Percentiles rank a stretch among this genome's conserved stretches.
Conservation (phyloP, 108 stramenopile genomes). For the Discostella stelligeroides region DNA sequence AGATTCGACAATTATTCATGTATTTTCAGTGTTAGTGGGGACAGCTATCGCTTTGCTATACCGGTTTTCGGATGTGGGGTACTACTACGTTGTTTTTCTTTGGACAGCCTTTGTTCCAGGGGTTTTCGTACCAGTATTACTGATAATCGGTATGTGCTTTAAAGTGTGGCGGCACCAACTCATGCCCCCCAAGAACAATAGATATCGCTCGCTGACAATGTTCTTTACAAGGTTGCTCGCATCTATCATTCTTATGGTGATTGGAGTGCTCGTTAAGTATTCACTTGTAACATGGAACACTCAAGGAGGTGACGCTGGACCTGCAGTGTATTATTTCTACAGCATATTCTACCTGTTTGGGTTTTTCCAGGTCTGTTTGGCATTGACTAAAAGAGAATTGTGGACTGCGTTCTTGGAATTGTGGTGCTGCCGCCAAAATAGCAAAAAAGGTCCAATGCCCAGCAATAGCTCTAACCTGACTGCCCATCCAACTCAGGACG, state of each 20-base stretch:
- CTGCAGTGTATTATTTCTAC: too few species aligned
- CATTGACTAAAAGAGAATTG: slow-evolving; percentile 31
- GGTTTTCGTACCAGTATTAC: slow-evolving; percentile 15
- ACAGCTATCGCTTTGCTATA: too few species aligned
- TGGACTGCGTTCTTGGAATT: not conserved
- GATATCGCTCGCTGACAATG: slow-evolving; percentile 16
- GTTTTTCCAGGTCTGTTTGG: slow-evolving; percentile 28
- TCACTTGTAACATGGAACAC: too few species aligned
- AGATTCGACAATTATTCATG: too few species aligned
- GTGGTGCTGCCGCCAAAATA: too few species aligned
- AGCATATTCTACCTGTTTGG: slow-evolving; percentile 34
- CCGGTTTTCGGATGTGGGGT: not conserved
- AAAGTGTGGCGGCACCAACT: slow-evolving; percentile 32
- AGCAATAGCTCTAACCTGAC: too few species aligned
- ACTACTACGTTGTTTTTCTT: slow-evolving; percentile 20
- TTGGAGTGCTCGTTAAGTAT: slow-evolving; percentile 8
- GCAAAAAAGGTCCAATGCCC: too few species aligned
- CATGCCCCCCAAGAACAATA: slow-evolving; percentile 23
- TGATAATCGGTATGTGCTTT: slow-evolving; percentile 11
- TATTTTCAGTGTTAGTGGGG: too few species aligned
- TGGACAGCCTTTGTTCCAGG: slow-evolving; percentile 30
- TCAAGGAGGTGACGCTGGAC: too few species aligned
- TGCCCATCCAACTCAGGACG: too few species aligned
- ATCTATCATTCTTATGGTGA: slow-evolving; percentile 13
- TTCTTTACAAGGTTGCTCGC: slow-evolving; percentile 30